phyloP scores from a whole-genome alignment of 441 rosid species.

The Populus hybrid region DNA sequence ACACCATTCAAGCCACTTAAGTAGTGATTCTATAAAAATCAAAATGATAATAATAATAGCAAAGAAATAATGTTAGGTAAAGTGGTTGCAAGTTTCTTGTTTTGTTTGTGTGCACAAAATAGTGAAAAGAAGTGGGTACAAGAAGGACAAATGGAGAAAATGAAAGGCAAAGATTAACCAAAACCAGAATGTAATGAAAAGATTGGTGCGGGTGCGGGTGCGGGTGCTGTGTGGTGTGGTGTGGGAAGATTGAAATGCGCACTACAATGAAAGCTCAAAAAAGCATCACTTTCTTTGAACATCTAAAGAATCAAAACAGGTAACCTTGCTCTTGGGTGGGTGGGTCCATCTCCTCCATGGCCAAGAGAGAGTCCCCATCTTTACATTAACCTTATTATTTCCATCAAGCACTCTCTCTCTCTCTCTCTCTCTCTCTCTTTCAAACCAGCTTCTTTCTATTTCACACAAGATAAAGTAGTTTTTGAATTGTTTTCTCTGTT shows the following conservation, averaged over 20 bases:
- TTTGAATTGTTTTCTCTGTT: conserved; percentile 2
- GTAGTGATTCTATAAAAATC: not conserved
- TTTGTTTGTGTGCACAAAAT: not conserved
- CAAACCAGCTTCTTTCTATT: conserved; percentile 13
- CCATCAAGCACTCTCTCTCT: conserved; percentile 28
- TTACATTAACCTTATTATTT: conserved; percentile 46
- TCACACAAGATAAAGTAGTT: conserved; percentile 9
- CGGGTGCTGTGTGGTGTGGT: not conserved
- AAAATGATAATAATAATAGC: not conserved
- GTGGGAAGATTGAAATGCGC: conserved; percentile 27
- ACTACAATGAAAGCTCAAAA: conserved; percentile 16
- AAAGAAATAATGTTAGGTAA: conserved; percentile 20
- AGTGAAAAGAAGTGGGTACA: conserved; percentile 1
- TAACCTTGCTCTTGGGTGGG: not conserved
- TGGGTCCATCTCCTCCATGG: conserved; percentile 55
- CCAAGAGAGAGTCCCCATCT: conserved; percentile 43
- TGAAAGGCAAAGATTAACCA: not conserved
- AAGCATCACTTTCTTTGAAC: not conserved
- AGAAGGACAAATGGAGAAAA: not conserved
- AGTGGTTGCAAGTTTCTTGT: conserved; percentile 27
- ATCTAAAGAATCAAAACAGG: not conserved
- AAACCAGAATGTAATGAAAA: not conserved
- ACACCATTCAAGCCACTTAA: not conserved
- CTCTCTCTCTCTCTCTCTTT: conserved; percentile 8
- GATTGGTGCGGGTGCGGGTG: not conserved